Evolutionary conservation across 2,329 filamentous ascomycete species (phyloP), one percentile per base, ranked within the genome.

Genomic region (Epichloe aotearoae): DNA sequence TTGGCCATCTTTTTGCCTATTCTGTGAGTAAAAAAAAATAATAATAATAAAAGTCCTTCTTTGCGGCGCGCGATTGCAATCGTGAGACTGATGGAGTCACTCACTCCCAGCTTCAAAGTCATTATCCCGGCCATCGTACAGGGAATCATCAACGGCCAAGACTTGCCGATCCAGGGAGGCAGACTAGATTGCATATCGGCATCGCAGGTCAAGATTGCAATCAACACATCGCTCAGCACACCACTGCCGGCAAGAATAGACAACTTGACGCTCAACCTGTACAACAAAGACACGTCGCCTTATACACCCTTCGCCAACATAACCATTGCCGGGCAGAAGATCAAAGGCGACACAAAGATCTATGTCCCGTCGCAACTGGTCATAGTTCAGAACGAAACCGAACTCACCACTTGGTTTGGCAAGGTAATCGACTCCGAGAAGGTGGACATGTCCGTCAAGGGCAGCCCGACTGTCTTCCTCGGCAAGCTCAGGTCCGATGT

Each of bases 61-160:
- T 11, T 17, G 34, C 33, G 2, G 0, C 11, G 17, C 17, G 20
- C 33, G 4, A 11, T 10, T 7, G 20, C 3, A 4, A 38, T 26
- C 34, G n/a, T 33, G 33, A n/a, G 34, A 30, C 45, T 23, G 2
- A 48, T n/a, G 4, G 10, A 34, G 11, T 6, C 10, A 14, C 33
- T 20, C 37, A 75, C 10, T 15, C 33, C 26, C 37, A 75, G 73
- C 33, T 75, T 75, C 61, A 60, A 66, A 19, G 64, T 73, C 17
- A 69, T 71, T 7, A 64, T 75, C 30, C 73, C 73, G 1, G 66
- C 66, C n/a, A 67, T 74, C 34, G 66, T 72, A 1, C 71, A 73
- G 53, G 57, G 60, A 30, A 69, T 75, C 19, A 65, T 76, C 50
- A 64, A 69, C 30, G 56, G 64, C 19, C 69, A 73, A 26, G 55